phyloP scores from a whole-genome alignment of 371 early-diverging fungal species.

The Globomyces sp. region DNA sequence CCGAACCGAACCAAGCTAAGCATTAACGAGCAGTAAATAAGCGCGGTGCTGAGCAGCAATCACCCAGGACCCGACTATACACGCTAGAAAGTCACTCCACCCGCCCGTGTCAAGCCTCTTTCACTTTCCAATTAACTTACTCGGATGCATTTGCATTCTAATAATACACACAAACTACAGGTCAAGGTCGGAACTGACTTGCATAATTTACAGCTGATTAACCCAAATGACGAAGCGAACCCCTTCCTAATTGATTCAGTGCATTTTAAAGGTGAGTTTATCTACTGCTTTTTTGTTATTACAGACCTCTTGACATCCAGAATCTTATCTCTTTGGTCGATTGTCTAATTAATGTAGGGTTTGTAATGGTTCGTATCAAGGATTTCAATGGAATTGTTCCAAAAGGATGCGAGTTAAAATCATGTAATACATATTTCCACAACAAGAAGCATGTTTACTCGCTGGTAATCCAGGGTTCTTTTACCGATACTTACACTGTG shows the following conservation, averaged over 20 bases:
- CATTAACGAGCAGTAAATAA: too few species aligned
- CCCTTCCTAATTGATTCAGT: not conserved
- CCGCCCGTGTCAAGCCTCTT: too few species aligned
- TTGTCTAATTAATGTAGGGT: not conserved
- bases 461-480: conserved; percentile 1
- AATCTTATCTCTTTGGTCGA: not conserved
- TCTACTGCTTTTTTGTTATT: too few species aligned
- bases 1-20: too few species aligned
- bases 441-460: conserved; percentile 13
- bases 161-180: too few species aligned
- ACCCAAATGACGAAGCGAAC: conserved; percentile 16
- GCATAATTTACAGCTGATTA: conserved; percentile 1
- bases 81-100: too few species aligned
- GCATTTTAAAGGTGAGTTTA: not conserved
- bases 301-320: not conserved
- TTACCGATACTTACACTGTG: not conserved
- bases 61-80: too few species aligned
- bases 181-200: conserved; percentile 7
- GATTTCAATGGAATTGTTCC: conserved; percentile 12
- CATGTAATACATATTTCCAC: conserved; percentile 5
- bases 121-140: too few species aligned
- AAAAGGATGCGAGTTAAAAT: not conserved
- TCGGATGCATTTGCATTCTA: too few species aligned
- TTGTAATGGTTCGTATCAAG: conserved; percentile 6
- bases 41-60: too few species aligned